Evolutionary conservation across 1,284 basidiomycete species (phyloP), one percentile per base, ranked within the genome.

Genomic region (Exobasidium cylindrosporum): DNA sequence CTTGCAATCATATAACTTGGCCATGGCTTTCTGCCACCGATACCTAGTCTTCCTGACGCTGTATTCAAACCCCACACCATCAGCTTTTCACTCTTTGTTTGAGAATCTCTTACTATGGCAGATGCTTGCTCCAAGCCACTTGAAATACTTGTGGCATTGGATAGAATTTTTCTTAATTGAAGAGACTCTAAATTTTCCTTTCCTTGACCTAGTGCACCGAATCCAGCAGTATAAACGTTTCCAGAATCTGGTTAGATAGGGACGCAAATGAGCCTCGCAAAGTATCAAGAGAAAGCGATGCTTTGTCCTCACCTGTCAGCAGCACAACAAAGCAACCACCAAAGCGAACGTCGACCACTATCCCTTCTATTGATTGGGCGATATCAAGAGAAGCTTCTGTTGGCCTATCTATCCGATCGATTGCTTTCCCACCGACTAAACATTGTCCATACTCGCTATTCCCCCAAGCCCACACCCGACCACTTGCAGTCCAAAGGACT

Each of bases 371-470:
- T 21, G 21, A 11, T 3, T 17, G 23, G 3, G 43, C 44, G 26
- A 57, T 21, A 43, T 23, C 21, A 3, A 3, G 1, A 2, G 57
- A 50, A 4, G 30, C 24, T 32, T 61, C 60, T 52, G 30, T 60
- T 11, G 60, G 60, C 7, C 17, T 14, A 28, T 49, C 35, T 32
- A 61, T 61, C 2, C 46, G 28, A 24, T 64, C 58, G 21, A 52
- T 26, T 4, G 43, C 11, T 28, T 60, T 54, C 3, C 32, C 58
- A 13, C 43, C 17, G 13, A 63, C 46, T 21, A 62, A 31, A 7
- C 29, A 26, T 30, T 64, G 62, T 17, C 32, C 61, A 43, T 64
- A 64, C 47, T 64, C 62, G 13, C 30, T 55, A 29, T 64, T 64
- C 23, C 62, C 62, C 62, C 62, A 64, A 26, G 23, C 45, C 46